A percentile compares a stretch with the other conserved stretches of the same genome.
phyloP scores from a whole-genome alignment of 495 filamentous ascomycete genomes.

The Penicillium manginii region DNA sequence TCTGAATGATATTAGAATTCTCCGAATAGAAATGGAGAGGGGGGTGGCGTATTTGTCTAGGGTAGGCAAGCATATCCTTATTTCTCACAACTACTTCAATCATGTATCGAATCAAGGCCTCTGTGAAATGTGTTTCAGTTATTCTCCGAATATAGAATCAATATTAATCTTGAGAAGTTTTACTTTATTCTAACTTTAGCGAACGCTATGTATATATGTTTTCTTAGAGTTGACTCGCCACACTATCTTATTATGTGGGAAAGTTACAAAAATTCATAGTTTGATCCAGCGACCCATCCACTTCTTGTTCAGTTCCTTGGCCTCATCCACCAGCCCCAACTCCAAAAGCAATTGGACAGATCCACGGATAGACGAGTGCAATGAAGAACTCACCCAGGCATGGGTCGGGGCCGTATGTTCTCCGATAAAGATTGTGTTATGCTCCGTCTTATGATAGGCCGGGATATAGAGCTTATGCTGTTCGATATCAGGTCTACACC shows the following conservation, averaged over 20 bases:
- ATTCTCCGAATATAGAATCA: too few relatives aligned
- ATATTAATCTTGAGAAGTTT: too few relatives aligned
- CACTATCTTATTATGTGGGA: background rate
- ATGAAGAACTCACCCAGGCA: slow-evolving; percentile 66
- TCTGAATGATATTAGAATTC: too few relatives aligned
- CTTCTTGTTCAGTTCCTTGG: slow-evolving; percentile 59
- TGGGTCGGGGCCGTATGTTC: slow-evolving; percentile 72
- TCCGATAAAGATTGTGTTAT: slow-evolving; percentile 66
- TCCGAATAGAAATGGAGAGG: too few relatives aligned
- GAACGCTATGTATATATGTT: too few relatives aligned
- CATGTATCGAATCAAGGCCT: too few relatives aligned
- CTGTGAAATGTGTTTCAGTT: too few relatives aligned
- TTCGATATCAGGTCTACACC: slow-evolving; percentile 57
- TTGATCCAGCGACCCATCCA: slow-evolving; percentile 70
- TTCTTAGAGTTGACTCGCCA: too few relatives aligned
- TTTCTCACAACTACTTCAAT: too few relatives aligned
- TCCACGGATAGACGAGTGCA: slow-evolving; percentile 65
- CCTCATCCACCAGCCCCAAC: slow-evolving; percentile 68
- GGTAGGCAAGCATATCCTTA: too few relatives aligned
- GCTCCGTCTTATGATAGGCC: slow-evolving; percentile 66
- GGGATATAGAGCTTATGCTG: slow-evolving; percentile 68
- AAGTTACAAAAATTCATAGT: slow-evolving; percentile 1
- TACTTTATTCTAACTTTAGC: too few relatives aligned
- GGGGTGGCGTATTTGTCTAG: too few relatives aligned
- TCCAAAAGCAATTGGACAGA: slow-evolving; percentile 66